These are phyloP conservation scores for Aspergillus steynii DNA, from an alignment of 495 filamentous ascomycete genomes.

Conservation along the genomic window DNA sequence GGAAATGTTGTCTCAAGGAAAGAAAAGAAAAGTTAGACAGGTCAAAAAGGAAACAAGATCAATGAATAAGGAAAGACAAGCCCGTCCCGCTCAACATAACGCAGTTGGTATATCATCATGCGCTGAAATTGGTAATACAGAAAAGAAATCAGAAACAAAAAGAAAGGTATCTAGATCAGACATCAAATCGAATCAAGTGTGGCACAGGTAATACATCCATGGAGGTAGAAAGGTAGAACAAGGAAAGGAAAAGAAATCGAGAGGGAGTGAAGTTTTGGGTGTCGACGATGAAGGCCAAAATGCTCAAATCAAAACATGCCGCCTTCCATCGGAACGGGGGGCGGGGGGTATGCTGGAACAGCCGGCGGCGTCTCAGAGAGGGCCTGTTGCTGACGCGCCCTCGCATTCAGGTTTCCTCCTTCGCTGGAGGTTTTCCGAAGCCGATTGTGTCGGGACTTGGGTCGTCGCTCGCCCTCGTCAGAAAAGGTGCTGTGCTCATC, in stretches of 20 bases:
- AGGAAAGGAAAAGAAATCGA: conserved; percentile 22
- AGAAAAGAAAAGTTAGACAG: conserved; percentile 21
- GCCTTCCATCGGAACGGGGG: conserved; percentile 40
- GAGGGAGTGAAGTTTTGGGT: conserved; percentile 5
- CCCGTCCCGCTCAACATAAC: conserved; percentile 24
- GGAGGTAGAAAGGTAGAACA: conserved; percentile 2
- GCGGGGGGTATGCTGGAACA: conserved; percentile 40
- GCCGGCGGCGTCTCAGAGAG: conserved; percentile 30
- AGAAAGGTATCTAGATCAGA: conserved; percentile 29
- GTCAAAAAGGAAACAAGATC: conserved; percentile 15
- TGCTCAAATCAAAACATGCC: conserved; percentile 43
- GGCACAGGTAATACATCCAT: not conserved
- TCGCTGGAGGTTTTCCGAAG: conserved; percentile 57
- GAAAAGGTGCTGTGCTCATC: conserved; percentile 53
- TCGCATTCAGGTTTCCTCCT: conserved; percentile 42
- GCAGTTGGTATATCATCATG: conserved; percentile 29
- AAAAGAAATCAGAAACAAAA: conserved; percentile 34
- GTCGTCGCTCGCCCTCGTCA: conserved; percentile 52
- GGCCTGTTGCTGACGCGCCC: conserved; percentile 43
- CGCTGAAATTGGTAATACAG: conserved; percentile 26
- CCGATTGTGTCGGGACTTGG: conserved; percentile 39
- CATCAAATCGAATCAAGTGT: conserved; percentile 7
- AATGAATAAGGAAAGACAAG: conserved; percentile 12
- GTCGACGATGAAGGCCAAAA: conserved; percentile 6
- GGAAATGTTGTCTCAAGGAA: conserved; percentile 4